Base-by-base conservation (phyloP, 2,329 filamentous ascomycete species). In the Acrodontium crateriforme region DNA sequence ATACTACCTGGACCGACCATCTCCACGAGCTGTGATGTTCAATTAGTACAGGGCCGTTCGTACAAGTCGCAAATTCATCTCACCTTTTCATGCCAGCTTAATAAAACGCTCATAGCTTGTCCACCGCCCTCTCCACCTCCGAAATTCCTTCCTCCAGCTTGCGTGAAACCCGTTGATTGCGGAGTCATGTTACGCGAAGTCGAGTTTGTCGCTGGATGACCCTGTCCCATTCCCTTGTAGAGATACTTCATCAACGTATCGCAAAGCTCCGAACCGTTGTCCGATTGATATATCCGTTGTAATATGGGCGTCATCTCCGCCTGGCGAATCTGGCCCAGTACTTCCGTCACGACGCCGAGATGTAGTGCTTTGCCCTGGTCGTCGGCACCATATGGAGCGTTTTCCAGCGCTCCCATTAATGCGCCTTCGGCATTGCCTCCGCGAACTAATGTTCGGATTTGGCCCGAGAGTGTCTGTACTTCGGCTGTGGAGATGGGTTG, bases 171-270 rank as follows among this genome's bases (percentile, higher is more conserved):
- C 4, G 84, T 91, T 31, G 71, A 66, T 58, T 92, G 81, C 22
- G 84, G 82, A 15, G 80, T 69, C 31, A 70, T 54, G 19, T 57
- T 62, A 39, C 48, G 50, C 34, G 43, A 49, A 34, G 22, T 45
- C 35, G 27, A 47, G n/a, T 32, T 45, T 15, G 41, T 42, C 10
- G 50, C 42, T 6, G 44, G 40, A 12, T 40, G 34, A 11, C 46
- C 40, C 35, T 60, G 55, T 27, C 56, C 53, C 85, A 94, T 93
- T 44, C 85, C 85, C 62, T 92, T 93, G 49, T 71, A 94, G 74
- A 94, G 65, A 60, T 94, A 98, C 64, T 98, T 98, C 81, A 93
- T 93, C 54, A 98, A 62, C 28, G 87, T 83, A 55, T 98, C 89
- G 42, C 92, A 62, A 36, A 80, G 69, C 58, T 95, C 89, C 36